A percentile compares a stretch with the other conserved stretches of the same genome.
These are phyloP conservation scores for Saturnispora sanitii DNA, from an alignment of 805 yeast genomes.

Conservation along the genomic window DNA sequence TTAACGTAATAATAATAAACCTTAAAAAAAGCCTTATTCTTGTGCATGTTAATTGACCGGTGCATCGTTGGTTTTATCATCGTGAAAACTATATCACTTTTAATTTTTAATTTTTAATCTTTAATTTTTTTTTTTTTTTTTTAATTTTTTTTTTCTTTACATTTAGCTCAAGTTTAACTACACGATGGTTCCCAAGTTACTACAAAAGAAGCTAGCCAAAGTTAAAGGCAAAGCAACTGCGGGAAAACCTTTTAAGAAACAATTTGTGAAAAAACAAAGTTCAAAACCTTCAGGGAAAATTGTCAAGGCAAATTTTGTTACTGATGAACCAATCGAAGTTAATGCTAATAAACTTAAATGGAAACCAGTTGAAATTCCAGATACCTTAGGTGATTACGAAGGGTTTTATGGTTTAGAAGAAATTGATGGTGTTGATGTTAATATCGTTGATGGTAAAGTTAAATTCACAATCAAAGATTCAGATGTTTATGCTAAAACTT, in stretches of 20 bases:
- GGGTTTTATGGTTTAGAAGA: conserved; percentile 93
- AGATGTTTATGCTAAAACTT: conserved; percentile 8
- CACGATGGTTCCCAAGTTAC: conserved; percentile 5
- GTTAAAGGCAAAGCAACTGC: too few relatives aligned
- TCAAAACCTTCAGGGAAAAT: conserved; percentile 4
- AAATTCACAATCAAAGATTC: conserved; percentile 41
- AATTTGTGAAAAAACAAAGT: not conserved
- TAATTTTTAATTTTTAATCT: too few relatives aligned
- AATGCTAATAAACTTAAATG: conserved; percentile 48
- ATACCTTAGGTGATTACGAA: conserved; percentile 75
- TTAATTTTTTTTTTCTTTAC: too few relatives aligned
- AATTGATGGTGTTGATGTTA: conserved; percentile 84
- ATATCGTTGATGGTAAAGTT: conserved; percentile 58
- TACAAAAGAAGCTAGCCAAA: conserved; percentile 7
- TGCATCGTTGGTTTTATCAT: too few relatives aligned
- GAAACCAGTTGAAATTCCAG: conserved; percentile 78
- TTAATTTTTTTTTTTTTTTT: too few relatives aligned
- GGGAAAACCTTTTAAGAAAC: too few relatives aligned
- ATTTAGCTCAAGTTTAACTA: too few relatives aligned
- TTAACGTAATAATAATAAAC: too few relatives aligned
- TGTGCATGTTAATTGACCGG: too few relatives aligned
- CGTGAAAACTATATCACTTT: too few relatives aligned
- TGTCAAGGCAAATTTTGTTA: conserved; percentile 4
- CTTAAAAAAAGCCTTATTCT: too few relatives aligned
- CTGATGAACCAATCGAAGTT: conserved; percentile 18